Evolutionary conservation across 768 basidiomycete genomes (phyloP).

Genomic region (Mycena crocata): DNA sequence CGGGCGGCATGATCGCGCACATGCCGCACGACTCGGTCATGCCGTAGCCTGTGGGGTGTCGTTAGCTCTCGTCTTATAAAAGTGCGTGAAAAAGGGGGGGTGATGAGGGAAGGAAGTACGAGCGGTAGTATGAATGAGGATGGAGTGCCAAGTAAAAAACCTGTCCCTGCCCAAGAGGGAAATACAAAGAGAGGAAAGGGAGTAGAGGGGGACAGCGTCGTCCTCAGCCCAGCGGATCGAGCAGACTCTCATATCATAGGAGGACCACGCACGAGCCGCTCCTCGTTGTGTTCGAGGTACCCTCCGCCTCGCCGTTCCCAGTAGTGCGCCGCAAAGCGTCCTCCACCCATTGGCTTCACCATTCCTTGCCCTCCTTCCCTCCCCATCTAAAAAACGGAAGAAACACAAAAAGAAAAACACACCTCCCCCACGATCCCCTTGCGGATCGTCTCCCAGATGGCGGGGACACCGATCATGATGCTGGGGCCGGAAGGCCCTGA

Average conservation of each 20-base stretch:
- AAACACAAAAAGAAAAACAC: too few relatives aligned
- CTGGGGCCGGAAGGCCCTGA: slow-evolving; percentile 83
- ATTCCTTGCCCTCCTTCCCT: too few relatives aligned
- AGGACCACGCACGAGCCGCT: too few relatives aligned
- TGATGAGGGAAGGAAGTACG: background rate
- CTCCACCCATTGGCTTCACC: too few relatives aligned
- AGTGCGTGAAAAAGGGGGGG: background rate
- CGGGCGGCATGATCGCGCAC: slow-evolving; percentile 89
- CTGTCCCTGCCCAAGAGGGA: background rate
- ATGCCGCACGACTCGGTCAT: slow-evolving; percentile 97
- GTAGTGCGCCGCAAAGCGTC: too few relatives aligned
- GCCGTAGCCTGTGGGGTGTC: slow-evolving; percentile 77
- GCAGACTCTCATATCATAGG: too few relatives aligned
- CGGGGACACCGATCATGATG: slow-evolving; percentile 96
- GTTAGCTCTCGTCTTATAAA: slow-evolving; percentile 6
- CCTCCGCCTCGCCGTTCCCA: too few relatives aligned
- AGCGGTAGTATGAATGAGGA: background rate
- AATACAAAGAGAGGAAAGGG: background rate
- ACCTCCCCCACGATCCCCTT: slow-evolving; percentile 92
- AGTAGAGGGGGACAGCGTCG: too few relatives aligned
- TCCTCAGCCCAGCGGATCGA: too few relatives aligned
- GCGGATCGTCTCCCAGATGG: slow-evolving; percentile 96
- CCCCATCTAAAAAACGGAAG: too few relatives aligned
- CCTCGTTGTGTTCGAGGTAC: too few relatives aligned
- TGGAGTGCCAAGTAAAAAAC: background rate